Base-by-base conservation (phyloP, 2,329 filamentous ascomycete species). In the Pseudogymnoascus sp. region DNA sequence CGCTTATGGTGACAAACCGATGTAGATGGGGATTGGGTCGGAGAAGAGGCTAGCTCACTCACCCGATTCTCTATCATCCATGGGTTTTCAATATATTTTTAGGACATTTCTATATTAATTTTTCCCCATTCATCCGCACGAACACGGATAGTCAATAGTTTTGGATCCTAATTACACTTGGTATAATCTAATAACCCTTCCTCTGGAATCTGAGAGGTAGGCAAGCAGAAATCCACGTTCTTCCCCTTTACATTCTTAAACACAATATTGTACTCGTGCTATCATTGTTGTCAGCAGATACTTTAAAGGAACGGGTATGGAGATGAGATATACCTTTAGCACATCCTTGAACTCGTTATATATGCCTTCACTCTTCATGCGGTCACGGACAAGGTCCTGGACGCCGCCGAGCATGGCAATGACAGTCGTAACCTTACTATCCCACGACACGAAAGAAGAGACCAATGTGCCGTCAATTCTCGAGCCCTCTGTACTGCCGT, bases 351-450 rank as follows among this genome's bases (percentile, higher is more conserved):
- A 78, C n/a, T 74, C 72, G 0, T 73, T 38, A 60, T 78, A 78
- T 14, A 77, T 72, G 1, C 71, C 71, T 19, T 78, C 75, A 0
- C 64, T 62, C 66, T 73, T 73, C 74, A 77, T 76, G 62, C 71
- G 73, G 44, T 75, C 65, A 3, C 76, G 71, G 3, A 77, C 76
- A 21, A 77, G 68, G 44, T 76, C 73, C 10, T 68, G 67, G 0
- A 76, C 75, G 0, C 76, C 77, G 1, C 76, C 76, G 3, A 78
- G 66, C 0, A 78, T 68, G 0, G 76, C 72, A 16, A 73, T 69
- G 0, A 78, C 76, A 0, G 76, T 79, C 8, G 75, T 75, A 6
- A 78, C 68, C 62, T 79, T 79, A 66, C 76, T 78, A 61, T 78
- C 77, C 77, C 77, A 79, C 0, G 75, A 77, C 2, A 78, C 69